phyloP scores from a whole-genome alignment of 805 yeast species.

The Teunomyces cretensis region DNA sequence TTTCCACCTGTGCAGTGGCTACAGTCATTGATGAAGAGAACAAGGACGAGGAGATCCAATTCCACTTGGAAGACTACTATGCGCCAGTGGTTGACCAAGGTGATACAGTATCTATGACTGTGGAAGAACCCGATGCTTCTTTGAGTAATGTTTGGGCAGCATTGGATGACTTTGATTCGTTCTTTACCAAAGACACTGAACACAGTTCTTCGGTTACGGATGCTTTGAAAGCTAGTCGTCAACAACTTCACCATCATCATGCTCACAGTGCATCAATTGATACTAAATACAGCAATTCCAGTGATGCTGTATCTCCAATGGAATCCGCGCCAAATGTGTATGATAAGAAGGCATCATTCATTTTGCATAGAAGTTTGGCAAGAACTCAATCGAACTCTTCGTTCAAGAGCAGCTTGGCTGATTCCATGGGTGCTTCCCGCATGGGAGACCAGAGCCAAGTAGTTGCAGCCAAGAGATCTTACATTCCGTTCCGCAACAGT shows the following conservation, averaged over 20 bases:
- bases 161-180: constrained; percentile 82
- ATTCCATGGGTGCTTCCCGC: constrained; percentile 44
- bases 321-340: constrained; percentile 77
- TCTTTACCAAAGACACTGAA: constrained; percentile 66
- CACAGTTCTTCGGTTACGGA: constrained; percentile 17
- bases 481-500: constrained; percentile 41
- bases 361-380: constrained; percentile 69
- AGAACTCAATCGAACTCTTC: constrained; percentile 74
- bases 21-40: constrained; percentile 24
- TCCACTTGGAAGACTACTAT: constrained; percentile 61
- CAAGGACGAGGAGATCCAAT: constrained; percentile 41
- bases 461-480: constrained; percentile 29
- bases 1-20: constrained; percentile 69
- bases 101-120: constrained; percentile 50
- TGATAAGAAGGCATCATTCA: constrained; percentile 76
- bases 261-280: constrained; percentile 58
- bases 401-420: constrained; percentile 73
- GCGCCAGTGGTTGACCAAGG: constrained; percentile 34
- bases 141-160: constrained; percentile 92
- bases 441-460: constrained; percentile 13
- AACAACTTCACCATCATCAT: constrained; percentile 25
- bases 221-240: constrained; percentile 16
- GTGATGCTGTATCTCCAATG: constrained; percentile 46
- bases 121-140: constrained; percentile 68
- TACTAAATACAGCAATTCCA: constrained; percentile 52